Percentiles rank a stretch among this genome's conserved stretches.
Conservation (phyloP, 108 stramenopile genomes). For the Nitzschia palea region DNA sequence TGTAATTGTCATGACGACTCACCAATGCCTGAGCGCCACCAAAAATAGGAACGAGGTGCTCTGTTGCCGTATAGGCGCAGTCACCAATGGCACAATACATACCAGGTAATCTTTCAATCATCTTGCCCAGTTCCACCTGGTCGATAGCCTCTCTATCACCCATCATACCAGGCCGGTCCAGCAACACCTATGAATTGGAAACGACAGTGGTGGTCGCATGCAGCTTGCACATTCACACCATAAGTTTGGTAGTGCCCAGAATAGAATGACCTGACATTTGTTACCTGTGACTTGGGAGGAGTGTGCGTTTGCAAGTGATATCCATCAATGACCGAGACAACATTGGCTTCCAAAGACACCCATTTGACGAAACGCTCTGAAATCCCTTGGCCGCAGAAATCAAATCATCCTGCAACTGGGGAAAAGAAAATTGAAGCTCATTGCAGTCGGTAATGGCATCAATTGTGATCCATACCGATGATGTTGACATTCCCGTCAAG, state of each 20-base stretch:
- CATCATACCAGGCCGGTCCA: not conserved
- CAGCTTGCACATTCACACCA: slow-evolving; percentile 19
- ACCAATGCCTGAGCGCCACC: slow-evolving; percentile 20
- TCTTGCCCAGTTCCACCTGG: slow-evolving; percentile 5
- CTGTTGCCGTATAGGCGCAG: not conserved
- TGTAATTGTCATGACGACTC: slow-evolving; percentile 17
- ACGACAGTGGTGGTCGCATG: not conserved
- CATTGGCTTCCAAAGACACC: not conserved
- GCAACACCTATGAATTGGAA: not conserved
- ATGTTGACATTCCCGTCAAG: too few species aligned
- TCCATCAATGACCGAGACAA: not conserved
- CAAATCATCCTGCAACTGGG: not conserved
- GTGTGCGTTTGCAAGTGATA: not conserved
- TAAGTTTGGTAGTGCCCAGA: slow-evolving; percentile 13
- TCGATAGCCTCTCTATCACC: slow-evolving; percentile 10
- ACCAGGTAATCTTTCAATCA: not conserved
- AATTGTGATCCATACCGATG: too few species aligned
- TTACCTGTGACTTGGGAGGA: not conserved
- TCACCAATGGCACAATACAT: not conserved
- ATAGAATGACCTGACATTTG: not conserved
- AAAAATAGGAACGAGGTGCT: too few species aligned
- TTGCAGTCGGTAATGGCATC: too few species aligned
- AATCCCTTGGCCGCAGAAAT: not conserved
- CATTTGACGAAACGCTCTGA: slow-evolving; percentile 17
- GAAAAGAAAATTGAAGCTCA: not conserved